Evolutionary conservation across 768 basidiomycete species (phyloP).

Genomic region (Mycena polygramma): DNA sequence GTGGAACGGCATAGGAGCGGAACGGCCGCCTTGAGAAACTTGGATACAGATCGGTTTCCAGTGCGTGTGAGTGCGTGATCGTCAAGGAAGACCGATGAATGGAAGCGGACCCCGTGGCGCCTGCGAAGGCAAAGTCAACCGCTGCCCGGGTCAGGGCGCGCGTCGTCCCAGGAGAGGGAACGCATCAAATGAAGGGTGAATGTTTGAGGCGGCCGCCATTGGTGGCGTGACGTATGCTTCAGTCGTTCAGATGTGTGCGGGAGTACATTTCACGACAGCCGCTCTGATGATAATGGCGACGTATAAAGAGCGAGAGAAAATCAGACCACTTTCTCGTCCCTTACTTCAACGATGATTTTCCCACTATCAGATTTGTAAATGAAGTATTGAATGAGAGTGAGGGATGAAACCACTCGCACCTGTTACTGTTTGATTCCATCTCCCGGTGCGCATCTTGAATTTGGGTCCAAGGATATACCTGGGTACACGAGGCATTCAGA

Average conservation of each 20-base stretch:
- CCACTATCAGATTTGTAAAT: slow-evolving; percentile 50
- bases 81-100: slow-evolving; percentile 11
- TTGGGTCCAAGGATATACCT: slow-evolving; percentile 87
- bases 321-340: neutral
- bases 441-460: slow-evolving; percentile 86
- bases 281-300: slow-evolving; percentile 2
- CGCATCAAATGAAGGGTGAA: slow-evolving; percentile 20
- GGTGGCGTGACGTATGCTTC: slow-evolving; percentile 16
- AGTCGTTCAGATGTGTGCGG: slow-evolving; percentile 58
- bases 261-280: neutral
- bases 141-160: slow-evolving; percentile 4
- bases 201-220: slow-evolving; percentile 13
- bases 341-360: slow-evolving; percentile 59
- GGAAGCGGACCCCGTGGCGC: slow-evolving; percentile 18
- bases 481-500: slow-evolving; percentile 10
- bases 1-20: slow-evolving; percentile 57
- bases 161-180: slow-evolving; percentile 42
- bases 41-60: slow-evolving; percentile 12
- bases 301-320: neutral
- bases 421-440: slow-evolving; percentile 80
- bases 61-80: slow-evolving; percentile 5
- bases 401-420: slow-evolving; percentile 44
- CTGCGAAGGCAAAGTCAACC: slow-evolving; percentile 9
- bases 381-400: slow-evolving; percentile 6
- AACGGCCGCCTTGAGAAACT: slow-evolving; percentile 27